phyloP scores from a whole-genome alignment of 352 stramenopile species.

The Phytopythium delawarense region DNA sequence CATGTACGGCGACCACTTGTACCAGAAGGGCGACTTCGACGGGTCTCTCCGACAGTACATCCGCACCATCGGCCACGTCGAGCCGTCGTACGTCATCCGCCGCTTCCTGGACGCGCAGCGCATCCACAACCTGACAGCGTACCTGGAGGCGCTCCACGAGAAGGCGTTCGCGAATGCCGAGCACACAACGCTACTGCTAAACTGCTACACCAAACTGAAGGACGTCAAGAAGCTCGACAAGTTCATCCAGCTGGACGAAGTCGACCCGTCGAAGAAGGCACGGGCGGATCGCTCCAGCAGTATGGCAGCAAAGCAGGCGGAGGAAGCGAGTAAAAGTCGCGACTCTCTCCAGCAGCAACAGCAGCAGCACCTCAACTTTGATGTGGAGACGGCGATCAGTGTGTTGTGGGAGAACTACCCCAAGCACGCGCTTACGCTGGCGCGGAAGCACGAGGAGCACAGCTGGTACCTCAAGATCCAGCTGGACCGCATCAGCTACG shows the following conservation, averaged over 20 bases:
- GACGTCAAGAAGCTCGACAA: slow-evolving; percentile 92
- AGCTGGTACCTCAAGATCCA: slow-evolving; percentile 93
- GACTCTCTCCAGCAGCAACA: slow-evolving; percentile 11
- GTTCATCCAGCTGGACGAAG: slow-evolving; percentile 88
- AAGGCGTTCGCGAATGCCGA: slow-evolving; percentile 89
- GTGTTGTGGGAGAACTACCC: slow-evolving; percentile 92
- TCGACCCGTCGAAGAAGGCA: slow-evolving; percentile 42
- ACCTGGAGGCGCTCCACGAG: slow-evolving; percentile 94
- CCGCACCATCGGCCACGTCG: slow-evolving; percentile 95
- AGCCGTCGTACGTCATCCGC: slow-evolving; percentile 98
- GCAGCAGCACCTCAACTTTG: slow-evolving; percentile 65
- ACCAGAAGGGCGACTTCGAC: slow-evolving; percentile 96
- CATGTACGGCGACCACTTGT: slow-evolving; percentile 98
- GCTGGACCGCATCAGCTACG: slow-evolving; percentile 87
- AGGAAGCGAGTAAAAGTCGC: slow-evolving; percentile 18
- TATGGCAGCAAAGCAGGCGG: slow-evolving; percentile 17
- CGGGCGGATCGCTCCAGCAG: slow-evolving; percentile 2
- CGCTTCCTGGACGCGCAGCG: slow-evolving; percentile 97
- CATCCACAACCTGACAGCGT: slow-evolving; percentile 95
- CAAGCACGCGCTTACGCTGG: slow-evolving; percentile 85
- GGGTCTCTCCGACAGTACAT: slow-evolving; percentile 97
- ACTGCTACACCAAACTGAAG: slow-evolving; percentile 95
- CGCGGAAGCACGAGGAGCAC: slow-evolving; percentile 88
- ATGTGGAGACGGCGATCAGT: slow-evolving; percentile 91
- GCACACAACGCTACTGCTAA: slow-evolving; percentile 92